A percentile compares a stretch with the other conserved stretches of the same genome.
Evolutionary conservation across 768 basidiomycete species (phyloP).

Genomic region (Phlegmacium glaucopus): DNA sequence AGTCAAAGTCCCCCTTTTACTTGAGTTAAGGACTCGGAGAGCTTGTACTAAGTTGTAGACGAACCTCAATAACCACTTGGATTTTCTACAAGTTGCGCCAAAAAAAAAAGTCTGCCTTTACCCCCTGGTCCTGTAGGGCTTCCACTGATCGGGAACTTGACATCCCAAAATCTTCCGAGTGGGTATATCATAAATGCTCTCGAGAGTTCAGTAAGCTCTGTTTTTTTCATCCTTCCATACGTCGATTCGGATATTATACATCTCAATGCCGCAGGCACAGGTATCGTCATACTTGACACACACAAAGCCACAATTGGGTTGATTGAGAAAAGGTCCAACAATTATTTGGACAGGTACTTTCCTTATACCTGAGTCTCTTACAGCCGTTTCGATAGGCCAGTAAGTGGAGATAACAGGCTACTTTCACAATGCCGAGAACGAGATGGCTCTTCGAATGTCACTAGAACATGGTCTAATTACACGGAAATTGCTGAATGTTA

Average conservation of each 20-base stretch:
- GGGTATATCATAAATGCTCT: constrained; percentile 38
- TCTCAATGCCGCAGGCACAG: constrained; percentile 23
- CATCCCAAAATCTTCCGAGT: constrained; percentile 26
- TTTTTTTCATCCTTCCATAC: neutral
- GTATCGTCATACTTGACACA: constrained; percentile 31
- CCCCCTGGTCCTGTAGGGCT: constrained; percentile 37
- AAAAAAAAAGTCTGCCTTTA: constrained; percentile 13
- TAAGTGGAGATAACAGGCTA: neutral
- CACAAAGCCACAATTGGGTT: constrained; percentile 35
- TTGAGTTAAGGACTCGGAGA: too few relatives aligned
- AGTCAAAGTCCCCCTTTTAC: too few relatives aligned
- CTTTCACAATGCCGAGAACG: constrained; percentile 15
- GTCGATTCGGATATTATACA: constrained; percentile 28
- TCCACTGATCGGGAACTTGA: constrained; percentile 38
- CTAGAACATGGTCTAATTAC: too few relatives aligned
- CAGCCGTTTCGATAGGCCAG: neutral
- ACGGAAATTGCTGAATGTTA: too few relatives aligned
- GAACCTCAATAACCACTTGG: too few relatives aligned
- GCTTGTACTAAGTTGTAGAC: too few relatives aligned
- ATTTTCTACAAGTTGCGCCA: neutral
- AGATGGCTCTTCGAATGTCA: too few relatives aligned
- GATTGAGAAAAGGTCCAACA: constrained; percentile 37
- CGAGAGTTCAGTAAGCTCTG: constrained; percentile 27
- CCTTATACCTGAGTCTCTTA: neutral
- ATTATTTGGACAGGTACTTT: constrained; percentile 34